Percentiles rank a stretch among this genome's conserved stretches.
Evolutionary conservation across 2,329 filamentous ascomycete genomes (phyloP).

Genomic region (Monosporascus ibericus): DNA sequence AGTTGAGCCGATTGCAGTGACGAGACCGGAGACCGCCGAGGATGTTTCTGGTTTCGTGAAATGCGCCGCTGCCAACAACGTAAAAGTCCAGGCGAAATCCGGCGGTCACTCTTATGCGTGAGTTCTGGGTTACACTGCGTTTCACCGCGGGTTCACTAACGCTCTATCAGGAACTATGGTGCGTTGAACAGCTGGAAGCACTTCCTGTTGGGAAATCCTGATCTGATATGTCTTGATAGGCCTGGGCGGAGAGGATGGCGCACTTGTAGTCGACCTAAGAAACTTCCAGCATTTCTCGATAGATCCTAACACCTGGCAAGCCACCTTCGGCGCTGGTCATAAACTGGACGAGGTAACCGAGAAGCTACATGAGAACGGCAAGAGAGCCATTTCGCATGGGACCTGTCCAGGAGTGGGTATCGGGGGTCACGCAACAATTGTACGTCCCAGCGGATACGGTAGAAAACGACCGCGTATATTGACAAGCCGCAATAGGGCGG

Average conservation of each 20-base stretch:
- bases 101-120: slow-evolving; percentile 61
- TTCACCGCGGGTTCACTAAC: slow-evolving; percentile 7
- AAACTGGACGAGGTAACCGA: slow-evolving; percentile 46
- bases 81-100: slow-evolving; percentile 55
- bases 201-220: background rate
- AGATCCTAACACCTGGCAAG: slow-evolving; percentile 45
- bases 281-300: slow-evolving; percentile 49
- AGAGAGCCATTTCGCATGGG: slow-evolving; percentile 53
- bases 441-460: slow-evolving; percentile 21
- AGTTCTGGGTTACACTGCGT: slow-evolving; percentile 10
- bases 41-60: slow-evolving; percentile 53
- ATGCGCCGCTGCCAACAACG: slow-evolving; percentile 43
- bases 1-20: slow-evolving; percentile 48
- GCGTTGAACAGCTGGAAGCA: slow-evolving; percentile 4
- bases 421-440: slow-evolving; percentile 53
- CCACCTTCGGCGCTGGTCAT: slow-evolving; percentile 48
- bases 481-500: slow-evolving; percentile 37
- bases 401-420: slow-evolving; percentile 54
- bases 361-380: slow-evolving; percentile 42
- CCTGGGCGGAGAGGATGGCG: slow-evolving; percentile 44
- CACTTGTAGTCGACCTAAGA: slow-evolving; percentile 47
- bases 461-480: slow-evolving; percentile 4
- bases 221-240: slow-evolving; percentile 22
- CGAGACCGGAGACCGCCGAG: slow-evolving; percentile 44
- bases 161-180: slow-evolving; percentile 25